Conservation (phyloP, 257 asterid species). For the Scutellaria galericulata region DNA sequence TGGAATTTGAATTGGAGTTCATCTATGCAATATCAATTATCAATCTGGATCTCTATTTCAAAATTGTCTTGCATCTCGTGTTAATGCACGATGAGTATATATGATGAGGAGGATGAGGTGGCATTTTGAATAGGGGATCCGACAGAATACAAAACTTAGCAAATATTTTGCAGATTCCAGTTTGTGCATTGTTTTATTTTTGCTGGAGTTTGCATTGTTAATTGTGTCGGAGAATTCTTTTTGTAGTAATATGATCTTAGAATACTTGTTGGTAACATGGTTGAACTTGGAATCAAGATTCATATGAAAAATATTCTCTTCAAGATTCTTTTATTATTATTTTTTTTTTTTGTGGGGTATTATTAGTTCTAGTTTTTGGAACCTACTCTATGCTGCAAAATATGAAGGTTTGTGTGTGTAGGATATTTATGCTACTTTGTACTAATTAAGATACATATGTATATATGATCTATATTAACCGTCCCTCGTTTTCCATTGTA, state of each 20-base stretch:
- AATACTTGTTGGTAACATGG: neutral
- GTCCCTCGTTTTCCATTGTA: slow-evolving; percentile 34
- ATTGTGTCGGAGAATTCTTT: neutral
- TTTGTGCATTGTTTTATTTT: neutral
- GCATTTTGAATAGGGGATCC: no score
- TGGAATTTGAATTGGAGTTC: no score
- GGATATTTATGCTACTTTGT: slow-evolving; percentile 7
- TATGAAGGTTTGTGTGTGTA: slow-evolving; percentile 12
- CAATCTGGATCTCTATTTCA: no score
- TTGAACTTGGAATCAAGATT: neutral
- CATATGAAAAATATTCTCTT: neutral
- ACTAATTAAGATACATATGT: slow-evolving; percentile 7
- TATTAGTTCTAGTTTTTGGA: neutral
- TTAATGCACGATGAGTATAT: no score
- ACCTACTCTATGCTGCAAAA: neutral
- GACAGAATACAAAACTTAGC: no score
- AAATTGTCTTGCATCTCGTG: no score
- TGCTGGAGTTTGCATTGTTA: neutral
- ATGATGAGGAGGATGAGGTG: no score
- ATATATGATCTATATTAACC: slow-evolving; percentile 28
- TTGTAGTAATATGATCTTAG: slow-evolving; percentile 24
- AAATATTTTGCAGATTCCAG: no score
- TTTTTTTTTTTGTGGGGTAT: neutral
- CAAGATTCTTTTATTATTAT: neutral
- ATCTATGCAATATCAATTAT: no score